Percentiles rank a stretch among this genome's conserved stretches.
Evolutionary conservation across 2,329 filamentous ascomycete species (phyloP).

Genomic region (Monosporascus sp.): DNA sequence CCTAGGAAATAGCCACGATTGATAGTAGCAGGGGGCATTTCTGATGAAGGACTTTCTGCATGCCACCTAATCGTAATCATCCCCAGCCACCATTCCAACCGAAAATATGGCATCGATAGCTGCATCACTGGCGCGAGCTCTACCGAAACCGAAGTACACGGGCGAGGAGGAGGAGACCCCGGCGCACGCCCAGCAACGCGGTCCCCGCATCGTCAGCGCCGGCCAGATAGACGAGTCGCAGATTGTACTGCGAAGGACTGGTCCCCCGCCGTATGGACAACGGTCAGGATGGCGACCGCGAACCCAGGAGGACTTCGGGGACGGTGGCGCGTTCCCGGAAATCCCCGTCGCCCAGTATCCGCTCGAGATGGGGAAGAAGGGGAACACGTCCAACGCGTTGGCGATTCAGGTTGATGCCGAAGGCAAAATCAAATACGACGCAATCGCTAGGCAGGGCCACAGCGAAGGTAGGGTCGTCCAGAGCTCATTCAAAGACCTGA

Average conservation of each 20-base stretch:
- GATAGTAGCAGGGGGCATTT: background rate
- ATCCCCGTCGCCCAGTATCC: constrained; percentile 93
- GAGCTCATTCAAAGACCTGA: constrained; percentile 93
- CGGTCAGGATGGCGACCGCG: constrained; percentile 88
- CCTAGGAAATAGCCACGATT: no score
- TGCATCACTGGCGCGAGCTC: constrained; percentile 68
- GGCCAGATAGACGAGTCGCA: constrained; percentile 80
- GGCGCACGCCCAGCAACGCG: constrained; percentile 65
- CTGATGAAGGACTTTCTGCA: constrained; percentile 7
- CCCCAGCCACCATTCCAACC: constrained; percentile 3
- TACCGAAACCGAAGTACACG: constrained; percentile 87
- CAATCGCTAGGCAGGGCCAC: constrained; percentile 87
- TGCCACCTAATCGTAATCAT: constrained; percentile 8
- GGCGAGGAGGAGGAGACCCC: constrained; percentile 82
- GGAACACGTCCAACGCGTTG: constrained; percentile 73
- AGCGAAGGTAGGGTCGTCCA: constrained; percentile 80
- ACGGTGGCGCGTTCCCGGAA: constrained; percentile 94
- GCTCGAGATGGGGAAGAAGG: constrained; percentile 87
- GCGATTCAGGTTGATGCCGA: constrained; percentile 87
- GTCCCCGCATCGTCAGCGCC: constrained; percentile 75
- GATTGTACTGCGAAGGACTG: constrained; percentile 72
- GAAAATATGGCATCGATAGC: constrained; percentile 59
- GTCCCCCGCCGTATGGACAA: constrained; percentile 83
- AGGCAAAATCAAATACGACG: constrained; percentile 94
- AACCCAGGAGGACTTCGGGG: constrained; percentile 83